These are phyloP conservation scores for Aspergillus cejpii DNA, from an alignment of 2,329 filamentous ascomycete genomes.

Conservation along the genomic window DNA sequence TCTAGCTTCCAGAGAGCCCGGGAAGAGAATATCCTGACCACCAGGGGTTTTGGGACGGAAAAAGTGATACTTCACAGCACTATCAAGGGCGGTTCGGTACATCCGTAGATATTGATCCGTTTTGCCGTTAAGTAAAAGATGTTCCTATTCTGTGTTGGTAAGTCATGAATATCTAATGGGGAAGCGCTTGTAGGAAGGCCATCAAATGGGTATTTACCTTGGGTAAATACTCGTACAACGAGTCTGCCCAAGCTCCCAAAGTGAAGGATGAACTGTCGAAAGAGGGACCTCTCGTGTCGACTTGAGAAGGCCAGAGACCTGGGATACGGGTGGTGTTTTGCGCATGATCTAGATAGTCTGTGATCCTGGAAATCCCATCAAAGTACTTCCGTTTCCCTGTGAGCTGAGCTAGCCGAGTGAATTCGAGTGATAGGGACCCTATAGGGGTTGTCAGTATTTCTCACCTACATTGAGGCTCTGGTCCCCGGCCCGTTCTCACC, in stretches of 20 bases:
- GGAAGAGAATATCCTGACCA: slow-evolving; percentile 26
- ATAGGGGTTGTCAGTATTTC: not conserved
- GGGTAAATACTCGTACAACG: slow-evolving; percentile 39
- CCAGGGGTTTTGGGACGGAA: slow-evolving; percentile 26
- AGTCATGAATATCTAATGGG: not conserved
- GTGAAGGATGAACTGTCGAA: slow-evolving; percentile 23
- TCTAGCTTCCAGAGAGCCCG: slow-evolving; percentile 13
- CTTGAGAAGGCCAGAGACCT: slow-evolving; percentile 67
- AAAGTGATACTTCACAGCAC: slow-evolving; percentile 30
- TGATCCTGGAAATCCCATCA: slow-evolving; percentile 76
- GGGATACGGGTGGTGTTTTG: slow-evolving; percentile 62
- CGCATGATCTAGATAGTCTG: slow-evolving; percentile 64
- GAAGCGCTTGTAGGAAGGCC: not conserved
- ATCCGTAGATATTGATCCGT: slow-evolving; percentile 31
- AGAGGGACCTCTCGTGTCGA: slow-evolving; percentile 49
- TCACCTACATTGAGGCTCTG: not conserved
- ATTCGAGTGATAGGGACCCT: slow-evolving; percentile 56
- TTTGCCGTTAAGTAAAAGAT: slow-evolving; percentile 35
- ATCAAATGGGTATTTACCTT: not conserved
- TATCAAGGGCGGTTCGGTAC: slow-evolving; percentile 29
- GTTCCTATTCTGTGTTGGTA: slow-evolving; percentile 20
- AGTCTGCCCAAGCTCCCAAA: slow-evolving; percentile 38
- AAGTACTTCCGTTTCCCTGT: slow-evolving; percentile 74
- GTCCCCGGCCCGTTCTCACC: not conserved
- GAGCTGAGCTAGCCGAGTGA: slow-evolving; percentile 76